Percentiles rank a stretch among this genome's conserved stretches.
Evolutionary conservation across 495 filamentous ascomycete genomes (phyloP).

Genomic region (Trichoderma erinaceum): DNA sequence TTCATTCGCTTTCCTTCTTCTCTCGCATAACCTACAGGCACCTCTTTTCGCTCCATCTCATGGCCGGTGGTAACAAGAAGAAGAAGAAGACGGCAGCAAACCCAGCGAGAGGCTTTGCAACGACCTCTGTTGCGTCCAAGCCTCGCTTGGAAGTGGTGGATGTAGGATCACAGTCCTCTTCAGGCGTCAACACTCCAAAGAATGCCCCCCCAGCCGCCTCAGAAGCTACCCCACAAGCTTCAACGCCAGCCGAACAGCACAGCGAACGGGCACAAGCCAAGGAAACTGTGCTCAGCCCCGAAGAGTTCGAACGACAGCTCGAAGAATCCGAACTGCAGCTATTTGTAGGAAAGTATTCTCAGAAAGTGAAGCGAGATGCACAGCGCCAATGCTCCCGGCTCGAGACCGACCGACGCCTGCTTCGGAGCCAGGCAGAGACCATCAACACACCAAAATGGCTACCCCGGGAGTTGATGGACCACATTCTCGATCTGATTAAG

Average conservation of each 20-base stretch:
- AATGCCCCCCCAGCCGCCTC: conserved; percentile 30
- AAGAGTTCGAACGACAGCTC: conserved; percentile 77
- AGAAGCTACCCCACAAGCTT: conserved; percentile 21
- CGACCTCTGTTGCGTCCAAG: conserved; percentile 82
- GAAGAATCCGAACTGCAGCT: conserved; percentile 77
- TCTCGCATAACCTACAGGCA: background rate
- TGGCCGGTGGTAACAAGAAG: conserved; percentile 74
- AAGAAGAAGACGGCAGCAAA: conserved; percentile 80
- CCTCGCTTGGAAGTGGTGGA: conserved; percentile 39
- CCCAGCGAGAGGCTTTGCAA: conserved; percentile 86
- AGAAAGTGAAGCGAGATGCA: conserved; percentile 62
- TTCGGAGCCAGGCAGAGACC: conserved; percentile 64
- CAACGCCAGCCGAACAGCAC: background rate
- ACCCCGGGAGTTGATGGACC: conserved; percentile 68
- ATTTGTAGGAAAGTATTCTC: conserved; percentile 71
- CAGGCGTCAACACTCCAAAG: conserved; percentile 14
- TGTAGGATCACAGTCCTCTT: conserved; percentile 21
- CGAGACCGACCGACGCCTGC: conserved; percentile 70
- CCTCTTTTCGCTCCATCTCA: conserved; percentile 23
- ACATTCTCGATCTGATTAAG: conserved; percentile 57
- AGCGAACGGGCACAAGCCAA: conserved; percentile 31
- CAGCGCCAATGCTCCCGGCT: conserved; percentile 62
- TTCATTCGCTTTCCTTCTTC: background rate
- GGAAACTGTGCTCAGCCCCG: conserved; percentile 58
- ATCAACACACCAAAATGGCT: conserved; percentile 73